These are phyloP conservation scores for Gracilaria caudata DNA, from an alignment of 23 red algal species.

Conservation along the genomic window DNA sequence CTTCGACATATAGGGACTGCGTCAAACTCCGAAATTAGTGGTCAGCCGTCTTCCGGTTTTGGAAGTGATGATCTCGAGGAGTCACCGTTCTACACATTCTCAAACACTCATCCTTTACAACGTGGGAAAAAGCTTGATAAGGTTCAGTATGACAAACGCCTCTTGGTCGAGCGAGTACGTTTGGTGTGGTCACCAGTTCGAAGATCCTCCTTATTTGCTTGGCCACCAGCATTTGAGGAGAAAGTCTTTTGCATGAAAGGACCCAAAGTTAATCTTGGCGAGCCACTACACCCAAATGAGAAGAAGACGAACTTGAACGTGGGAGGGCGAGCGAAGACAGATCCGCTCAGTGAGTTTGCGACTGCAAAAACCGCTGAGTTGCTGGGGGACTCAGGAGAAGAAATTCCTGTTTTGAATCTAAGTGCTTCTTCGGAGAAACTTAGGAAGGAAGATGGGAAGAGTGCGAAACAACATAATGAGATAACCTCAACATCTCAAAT, in stretches of 20 bases:
- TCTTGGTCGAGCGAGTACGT: slow-evolving; percentile 61
- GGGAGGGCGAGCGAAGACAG: background rate
- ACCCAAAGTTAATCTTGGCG: slow-evolving; percentile 7
- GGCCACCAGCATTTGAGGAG: slow-evolving; percentile 69
- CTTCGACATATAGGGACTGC: slow-evolving; percentile 6
- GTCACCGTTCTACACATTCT: slow-evolving; percentile 85
- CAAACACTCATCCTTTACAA: slow-evolving; percentile 61
- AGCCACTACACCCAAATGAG: background rate
- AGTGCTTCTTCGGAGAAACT: background rate
- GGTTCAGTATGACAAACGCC: slow-evolving; percentile 55
- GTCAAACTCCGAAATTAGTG: slow-evolving; percentile 31
- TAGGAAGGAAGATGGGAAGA: background rate
- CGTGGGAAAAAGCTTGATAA: slow-evolving; percentile 75
- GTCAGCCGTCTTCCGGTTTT: slow-evolving; percentile 62
- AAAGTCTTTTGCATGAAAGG: slow-evolving; percentile 79
- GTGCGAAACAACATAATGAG: background rate
- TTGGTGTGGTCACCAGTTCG: slow-evolving; percentile 74
- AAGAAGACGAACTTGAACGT: background rate
- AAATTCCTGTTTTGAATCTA: background rate
- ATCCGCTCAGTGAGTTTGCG: background rate
- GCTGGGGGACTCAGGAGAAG: slow-evolving; percentile 11
- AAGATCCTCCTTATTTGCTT: slow-evolving; percentile 67
- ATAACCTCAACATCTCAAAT: background rate
- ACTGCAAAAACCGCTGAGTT: slow-evolving; percentile 7
- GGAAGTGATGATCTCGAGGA: slow-evolving; percentile 60